Percentiles rank a stretch among this genome's conserved stretches.
Evolutionary conservation across 129 eudicot genomes (phyloP).

Genomic region (Ambrosia trifida): DNA sequence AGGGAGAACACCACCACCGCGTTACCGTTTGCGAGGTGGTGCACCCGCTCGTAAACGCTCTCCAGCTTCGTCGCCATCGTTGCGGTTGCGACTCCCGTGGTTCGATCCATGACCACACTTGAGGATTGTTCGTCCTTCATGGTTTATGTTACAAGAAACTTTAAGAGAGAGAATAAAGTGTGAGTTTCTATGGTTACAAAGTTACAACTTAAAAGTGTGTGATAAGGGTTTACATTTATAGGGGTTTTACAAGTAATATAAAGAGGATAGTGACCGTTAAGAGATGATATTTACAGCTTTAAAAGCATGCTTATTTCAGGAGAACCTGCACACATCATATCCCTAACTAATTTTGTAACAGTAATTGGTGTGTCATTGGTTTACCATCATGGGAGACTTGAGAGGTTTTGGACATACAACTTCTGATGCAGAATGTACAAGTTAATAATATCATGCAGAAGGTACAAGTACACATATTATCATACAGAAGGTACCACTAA

Average conservation of each 20-base stretch:
- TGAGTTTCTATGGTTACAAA: not conserved
- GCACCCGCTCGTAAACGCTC: conserved; percentile 54
- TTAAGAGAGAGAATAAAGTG: not conserved
- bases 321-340: conserved; percentile 14
- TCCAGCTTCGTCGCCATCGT: conserved; percentile 30
- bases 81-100: conserved; percentile 18
- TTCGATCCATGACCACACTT: conserved; percentile 31
- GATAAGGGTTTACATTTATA: conserved; percentile 28
- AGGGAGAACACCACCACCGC: conserved; percentile 84
- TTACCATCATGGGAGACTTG: conserved; percentile 23
- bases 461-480: conserved; percentile 11
- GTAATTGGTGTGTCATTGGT: conserved; percentile 25
- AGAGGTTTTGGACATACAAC: conserved; percentile 21
- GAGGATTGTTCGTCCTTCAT: conserved; percentile 56
- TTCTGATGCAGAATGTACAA: conserved; percentile 11
- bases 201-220: not conserved
- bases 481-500: conserved; percentile 25
- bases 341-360: conserved; percentile 35
- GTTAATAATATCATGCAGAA: not conserved
- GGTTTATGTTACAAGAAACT: not conserved
- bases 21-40: conserved; percentile 48
- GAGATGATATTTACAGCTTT: conserved; percentile 35
- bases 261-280: conserved; percentile 31
- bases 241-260: conserved; percentile 15
- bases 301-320: conserved; percentile 40